Conservation (phyloP, 495 filamentous ascomycete species). For the Xylaria flabelliformis region DNA sequence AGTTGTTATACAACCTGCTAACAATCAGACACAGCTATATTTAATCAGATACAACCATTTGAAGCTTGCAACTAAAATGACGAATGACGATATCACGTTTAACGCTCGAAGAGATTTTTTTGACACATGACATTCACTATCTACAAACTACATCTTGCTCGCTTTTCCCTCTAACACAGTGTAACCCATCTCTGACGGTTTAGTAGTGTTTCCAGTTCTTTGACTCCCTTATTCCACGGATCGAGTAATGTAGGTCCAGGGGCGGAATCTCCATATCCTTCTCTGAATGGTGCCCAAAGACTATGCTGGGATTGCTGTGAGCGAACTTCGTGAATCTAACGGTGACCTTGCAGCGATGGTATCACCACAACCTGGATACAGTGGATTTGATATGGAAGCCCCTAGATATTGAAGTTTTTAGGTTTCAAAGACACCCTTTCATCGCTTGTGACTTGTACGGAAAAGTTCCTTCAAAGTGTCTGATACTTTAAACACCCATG, state of each 20-base stretch:
- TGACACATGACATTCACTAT: background rate
- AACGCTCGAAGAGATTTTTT: background rate
- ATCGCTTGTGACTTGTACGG: too few species aligned
- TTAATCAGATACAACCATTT: too few species aligned
- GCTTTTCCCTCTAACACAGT: constrained; percentile 10
- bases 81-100: background rate
- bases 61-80: background rate
- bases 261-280: constrained; percentile 52
- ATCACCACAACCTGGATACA: too few species aligned
- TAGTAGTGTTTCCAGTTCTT: constrained; percentile 31
- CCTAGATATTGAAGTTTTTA: too few species aligned
- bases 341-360: constrained; percentile 51
- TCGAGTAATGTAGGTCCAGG: constrained; percentile 45
- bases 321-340: constrained; percentile 44
- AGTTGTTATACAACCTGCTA: background rate
- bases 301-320: constrained; percentile 45
- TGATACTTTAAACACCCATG: too few species aligned
- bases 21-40: background rate
- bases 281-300: constrained; percentile 55
- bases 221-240: constrained; percentile 35
- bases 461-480: too few species aligned
- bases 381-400: too few species aligned
- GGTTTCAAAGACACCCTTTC: too few species aligned
- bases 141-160: constrained; percentile 20
- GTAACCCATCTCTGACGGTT: constrained; percentile 14